phyloP scores from a whole-genome alignment of 2,329 filamentous ascomycete genomes.

The Paraphoma chrysanthemicola region DNA sequence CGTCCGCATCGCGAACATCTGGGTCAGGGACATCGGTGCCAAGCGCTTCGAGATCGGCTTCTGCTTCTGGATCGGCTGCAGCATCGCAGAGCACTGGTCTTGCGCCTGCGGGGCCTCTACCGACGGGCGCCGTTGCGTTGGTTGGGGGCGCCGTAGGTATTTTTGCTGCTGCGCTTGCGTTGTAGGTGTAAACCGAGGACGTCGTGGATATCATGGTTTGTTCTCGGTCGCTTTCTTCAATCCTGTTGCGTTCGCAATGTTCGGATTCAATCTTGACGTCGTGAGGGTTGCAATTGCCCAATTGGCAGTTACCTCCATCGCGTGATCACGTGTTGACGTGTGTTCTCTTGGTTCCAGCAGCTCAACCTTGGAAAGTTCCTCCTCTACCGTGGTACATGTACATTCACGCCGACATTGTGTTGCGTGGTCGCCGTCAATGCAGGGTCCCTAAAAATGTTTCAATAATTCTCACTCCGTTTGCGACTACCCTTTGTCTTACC shows the following conservation, averaged over 20 bases:
- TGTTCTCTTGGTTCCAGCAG: not conserved
- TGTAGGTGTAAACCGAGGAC: constrained; percentile 23
- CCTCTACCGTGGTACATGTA: no score
- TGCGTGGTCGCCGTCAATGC: not conserved
- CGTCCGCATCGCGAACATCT: constrained; percentile 1
- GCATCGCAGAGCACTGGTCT: constrained; percentile 17
- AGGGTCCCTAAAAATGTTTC: not conserved
- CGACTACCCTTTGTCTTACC: constrained; percentile 1
- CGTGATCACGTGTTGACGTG: not conserved
- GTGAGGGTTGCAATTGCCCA: not conserved
- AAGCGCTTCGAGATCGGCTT: not conserved
- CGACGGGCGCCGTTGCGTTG: constrained; percentile 26
- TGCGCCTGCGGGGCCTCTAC: constrained; percentile 24
- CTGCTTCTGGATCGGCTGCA: not conserved
- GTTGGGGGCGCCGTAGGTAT: constrained; percentile 31
- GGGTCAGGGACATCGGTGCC: not conserved
- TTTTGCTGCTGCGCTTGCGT: constrained; percentile 30
- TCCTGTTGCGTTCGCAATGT: no score
- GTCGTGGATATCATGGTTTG: not conserved
- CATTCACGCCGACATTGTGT: not conserved
- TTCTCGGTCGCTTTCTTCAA: no score
- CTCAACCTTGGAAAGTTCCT: not conserved
- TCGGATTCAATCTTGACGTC: not conserved
- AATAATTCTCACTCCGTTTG: not conserved
- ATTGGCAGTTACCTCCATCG: not conserved